phyloP scores from a whole-genome alignment of 2,329 filamentous ascomycete genomes.

The Penicillium janthinellum region DNA sequence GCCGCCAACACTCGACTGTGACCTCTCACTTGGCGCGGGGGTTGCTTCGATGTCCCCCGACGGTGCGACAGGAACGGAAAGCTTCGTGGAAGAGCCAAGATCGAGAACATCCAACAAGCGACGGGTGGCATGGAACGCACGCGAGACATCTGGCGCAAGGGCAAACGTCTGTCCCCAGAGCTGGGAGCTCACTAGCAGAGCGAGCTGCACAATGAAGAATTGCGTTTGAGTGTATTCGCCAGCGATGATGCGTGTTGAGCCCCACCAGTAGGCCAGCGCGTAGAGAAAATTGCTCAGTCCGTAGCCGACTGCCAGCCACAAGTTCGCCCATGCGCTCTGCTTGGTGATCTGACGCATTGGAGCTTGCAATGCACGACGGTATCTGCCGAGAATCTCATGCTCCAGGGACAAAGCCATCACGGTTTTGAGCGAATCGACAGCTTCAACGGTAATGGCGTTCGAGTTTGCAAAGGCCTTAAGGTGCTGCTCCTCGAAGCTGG shows the following conservation, averaged over 20 bases:
- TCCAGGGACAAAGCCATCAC: constrained; percentile 55
- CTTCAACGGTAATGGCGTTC: constrained; percentile 53
- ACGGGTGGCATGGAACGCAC: constrained; percentile 62
- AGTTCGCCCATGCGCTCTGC: constrained; percentile 48
- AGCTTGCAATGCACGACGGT: constrained; percentile 45
- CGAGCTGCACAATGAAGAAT: constrained; percentile 72
- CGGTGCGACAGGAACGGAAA: not conserved
- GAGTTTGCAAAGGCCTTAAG: constrained; percentile 53
- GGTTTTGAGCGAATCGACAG: constrained; percentile 53
- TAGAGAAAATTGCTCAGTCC: constrained; percentile 65
- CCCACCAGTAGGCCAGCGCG: constrained; percentile 78
- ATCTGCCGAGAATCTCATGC: constrained; percentile 49
- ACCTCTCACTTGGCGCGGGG: not conserved
- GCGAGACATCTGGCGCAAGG: constrained; percentile 70
- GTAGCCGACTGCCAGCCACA: constrained; percentile 48
- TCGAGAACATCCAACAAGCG: constrained; percentile 53
- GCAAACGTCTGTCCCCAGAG: constrained; percentile 73
- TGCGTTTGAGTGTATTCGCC: constrained; percentile 66
- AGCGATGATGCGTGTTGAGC: constrained; percentile 66
- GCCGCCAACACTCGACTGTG: constrained; percentile 26
- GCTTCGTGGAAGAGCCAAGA: constrained; percentile 23
- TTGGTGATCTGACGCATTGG: constrained; percentile 51
- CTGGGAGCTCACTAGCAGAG: constrained; percentile 71
- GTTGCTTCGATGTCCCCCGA: constrained; percentile 3
- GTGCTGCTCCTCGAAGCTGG: constrained; percentile 58